These are phyloP conservation scores for Dictyostelium gargantuum DNA, from an alignment of 208 protist species.

Conservation along the genomic window DNA sequence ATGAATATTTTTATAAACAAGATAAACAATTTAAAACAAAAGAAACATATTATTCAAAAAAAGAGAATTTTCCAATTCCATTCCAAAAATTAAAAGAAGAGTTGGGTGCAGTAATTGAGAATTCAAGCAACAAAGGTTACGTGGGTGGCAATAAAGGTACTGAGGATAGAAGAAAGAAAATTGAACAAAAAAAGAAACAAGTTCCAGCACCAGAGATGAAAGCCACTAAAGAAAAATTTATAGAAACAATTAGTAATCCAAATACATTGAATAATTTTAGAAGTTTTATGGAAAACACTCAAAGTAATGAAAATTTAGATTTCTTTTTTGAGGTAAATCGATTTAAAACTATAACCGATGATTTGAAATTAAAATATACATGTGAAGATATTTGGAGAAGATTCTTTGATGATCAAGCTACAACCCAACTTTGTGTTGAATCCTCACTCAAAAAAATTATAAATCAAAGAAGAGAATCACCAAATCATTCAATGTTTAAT, in stretches of 20 bases:
- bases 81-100: not conserved
- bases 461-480: not conserved
- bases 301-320: slow-evolving; percentile 29
- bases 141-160: not conserved
- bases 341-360: slow-evolving; percentile 6
- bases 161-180: not conserved
- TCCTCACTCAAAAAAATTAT: not conserved
- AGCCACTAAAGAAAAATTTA: slow-evolving; percentile 47
- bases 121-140: not conserved
- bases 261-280: not conserved
- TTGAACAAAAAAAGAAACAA: not conserved
- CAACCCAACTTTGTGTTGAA: not conserved
- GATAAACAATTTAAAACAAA: not conserved
- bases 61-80: not conserved
- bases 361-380: not conserved
- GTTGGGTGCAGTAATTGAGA: not conserved
- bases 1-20: not conserved
- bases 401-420: slow-evolving; percentile 16
- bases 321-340: slow-evolving; percentile 44
- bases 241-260: slow-evolving; percentile 11
- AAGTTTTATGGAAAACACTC: slow-evolving; percentile 14
- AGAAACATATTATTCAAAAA: not conserved
- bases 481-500: not conserved
- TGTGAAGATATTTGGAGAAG: slow-evolving; percentile 49
- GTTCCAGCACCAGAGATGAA: slow-evolving; percentile 34